These are phyloP conservation scores for Talaromyces sp. DNA, from an alignment of 2,329 filamentous ascomycete genomes.

Conservation along the genomic window DNA sequence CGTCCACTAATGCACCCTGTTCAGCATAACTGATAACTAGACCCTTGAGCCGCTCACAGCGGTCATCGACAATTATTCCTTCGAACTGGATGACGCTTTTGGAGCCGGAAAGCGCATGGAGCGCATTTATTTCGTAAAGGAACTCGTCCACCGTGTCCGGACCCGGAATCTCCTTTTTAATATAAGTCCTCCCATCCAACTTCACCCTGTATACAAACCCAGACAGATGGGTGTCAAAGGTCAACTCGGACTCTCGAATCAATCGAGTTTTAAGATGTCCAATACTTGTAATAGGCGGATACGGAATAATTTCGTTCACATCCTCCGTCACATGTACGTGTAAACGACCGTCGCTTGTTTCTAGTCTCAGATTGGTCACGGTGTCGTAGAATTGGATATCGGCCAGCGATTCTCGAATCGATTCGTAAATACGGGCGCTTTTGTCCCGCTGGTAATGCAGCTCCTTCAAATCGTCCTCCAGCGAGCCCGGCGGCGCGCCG, in stretches of 20 bases:
- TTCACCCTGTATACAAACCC: conserved; percentile 95
- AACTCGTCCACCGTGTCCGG: conserved; percentile 96
- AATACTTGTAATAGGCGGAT: conserved; percentile 68
- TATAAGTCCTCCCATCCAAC: conserved; percentile 63
- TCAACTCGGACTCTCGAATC: conserved; percentile 67
- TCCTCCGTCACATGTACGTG: conserved; percentile 99
- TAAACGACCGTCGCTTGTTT: conserved; percentile 79
- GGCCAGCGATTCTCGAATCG: conserved; percentile 83
- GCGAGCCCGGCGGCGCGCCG: conserved; percentile 68
- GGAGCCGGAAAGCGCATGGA: conserved; percentile 70
- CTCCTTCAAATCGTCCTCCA: conserved; percentile 75
- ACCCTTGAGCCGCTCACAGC: conserved; percentile 70
- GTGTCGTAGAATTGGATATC: conserved; percentile 96
- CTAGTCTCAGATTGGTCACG: conserved; percentile 89
- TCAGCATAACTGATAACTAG: conserved; percentile 84
- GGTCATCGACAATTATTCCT: conserved; percentile 80
- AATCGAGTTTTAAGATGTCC: conserved; percentile 57
- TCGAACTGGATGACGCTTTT: conserved; percentile 78
- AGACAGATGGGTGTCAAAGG: conserved; percentile 88
- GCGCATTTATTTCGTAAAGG: conserved; percentile 91
- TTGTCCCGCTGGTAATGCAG: conserved; percentile 87
- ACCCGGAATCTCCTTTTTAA: conserved; percentile 97
- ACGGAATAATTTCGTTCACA: conserved; percentile 87
- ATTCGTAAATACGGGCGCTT: conserved; percentile 86
- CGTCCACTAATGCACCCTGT: conserved; percentile 80